Percentiles rank a stretch among this genome's conserved stretches.
These are phyloP conservation scores for Leishmania tropica DNA, from an alignment of 208 protist species.

Conservation along the genomic window DNA sequence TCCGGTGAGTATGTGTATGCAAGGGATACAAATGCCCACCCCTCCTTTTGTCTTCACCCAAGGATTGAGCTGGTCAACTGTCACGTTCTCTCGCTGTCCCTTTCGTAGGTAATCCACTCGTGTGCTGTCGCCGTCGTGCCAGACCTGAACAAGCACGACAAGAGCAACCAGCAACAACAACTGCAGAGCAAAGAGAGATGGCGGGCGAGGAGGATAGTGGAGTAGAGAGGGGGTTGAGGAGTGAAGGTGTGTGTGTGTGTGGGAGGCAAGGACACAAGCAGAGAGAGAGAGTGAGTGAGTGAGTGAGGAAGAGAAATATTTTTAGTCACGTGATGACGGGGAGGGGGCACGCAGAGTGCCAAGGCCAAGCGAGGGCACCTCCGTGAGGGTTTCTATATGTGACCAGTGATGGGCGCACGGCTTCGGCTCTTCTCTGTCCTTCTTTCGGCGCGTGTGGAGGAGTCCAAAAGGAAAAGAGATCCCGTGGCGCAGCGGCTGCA, in stretches of 20 bases:
- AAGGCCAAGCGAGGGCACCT: neutral
- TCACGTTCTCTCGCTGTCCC: neutral
- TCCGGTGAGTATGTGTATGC: neutral
- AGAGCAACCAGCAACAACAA: neutral
- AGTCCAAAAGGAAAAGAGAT: neutral
- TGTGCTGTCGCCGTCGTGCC: neutral
- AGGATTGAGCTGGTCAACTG: neutral
- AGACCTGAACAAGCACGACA: neutral
- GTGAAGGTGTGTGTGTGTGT: neutral
- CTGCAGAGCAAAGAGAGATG: neutral
- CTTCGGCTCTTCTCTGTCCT: neutral
- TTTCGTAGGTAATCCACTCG: neutral
- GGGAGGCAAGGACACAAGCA: neutral
- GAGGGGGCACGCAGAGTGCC: neutral
- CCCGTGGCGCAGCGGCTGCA: neutral
- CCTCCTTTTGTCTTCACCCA: neutral
- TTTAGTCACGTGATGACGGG: neutral
- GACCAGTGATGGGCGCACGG: neutral
- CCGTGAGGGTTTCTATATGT: neutral
- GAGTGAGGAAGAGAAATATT: neutral
- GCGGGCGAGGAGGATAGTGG: neutral
- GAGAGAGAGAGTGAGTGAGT: neutral
- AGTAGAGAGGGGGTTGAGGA: neutral
- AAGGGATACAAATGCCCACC: neutral
- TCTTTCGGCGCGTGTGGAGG: neutral